These are phyloP conservation scores for Daedaleopsis nitida DNA, from an alignment of 768 basidiomycete genomes.

Conservation along the genomic window DNA sequence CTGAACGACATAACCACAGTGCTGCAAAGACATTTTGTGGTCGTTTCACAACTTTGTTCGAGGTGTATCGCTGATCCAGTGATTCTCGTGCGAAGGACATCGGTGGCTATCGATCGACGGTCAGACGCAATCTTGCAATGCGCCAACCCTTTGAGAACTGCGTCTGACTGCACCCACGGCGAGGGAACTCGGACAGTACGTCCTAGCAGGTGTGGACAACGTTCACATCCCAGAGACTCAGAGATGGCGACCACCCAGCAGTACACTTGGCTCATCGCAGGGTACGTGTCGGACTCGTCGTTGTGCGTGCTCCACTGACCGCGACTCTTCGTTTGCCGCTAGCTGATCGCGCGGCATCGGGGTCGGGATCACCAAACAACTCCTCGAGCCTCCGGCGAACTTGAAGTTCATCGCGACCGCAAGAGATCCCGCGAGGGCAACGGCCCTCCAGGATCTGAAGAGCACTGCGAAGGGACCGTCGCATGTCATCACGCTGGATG, in stretches of 20 bases:
- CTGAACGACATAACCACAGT: too few species aligned
- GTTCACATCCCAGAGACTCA: background rate
- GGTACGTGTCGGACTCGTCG: constrained; percentile 11
- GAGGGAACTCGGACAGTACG: background rate
- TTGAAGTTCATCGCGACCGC: constrained; percentile 33
- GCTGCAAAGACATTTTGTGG: too few species aligned
- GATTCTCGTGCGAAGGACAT: too few species aligned
- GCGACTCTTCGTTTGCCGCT: background rate
- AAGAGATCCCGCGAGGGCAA: constrained; percentile 27
- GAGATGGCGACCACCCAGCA: background rate
- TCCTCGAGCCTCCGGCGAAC: constrained; percentile 23
- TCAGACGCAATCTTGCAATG: too few species aligned
- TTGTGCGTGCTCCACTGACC: background rate
- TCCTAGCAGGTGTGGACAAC: background rate
- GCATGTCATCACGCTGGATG: constrained; percentile 36
- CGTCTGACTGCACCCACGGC: too few species aligned
- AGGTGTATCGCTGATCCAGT: too few species aligned
- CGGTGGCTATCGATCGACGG: too few species aligned
- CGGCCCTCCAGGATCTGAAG: constrained; percentile 22
- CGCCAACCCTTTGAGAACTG: too few species aligned
- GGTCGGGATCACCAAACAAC: constrained; percentile 28
- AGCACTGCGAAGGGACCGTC: constrained; percentile 28
- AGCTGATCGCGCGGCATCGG: constrained; percentile 36
- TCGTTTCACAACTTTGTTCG: too few species aligned
- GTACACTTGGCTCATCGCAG: constrained; percentile 27